phyloP scores from a whole-genome alignment of 2,329 filamentous ascomycete species.

The Pyrenochaeta sp. region DNA sequence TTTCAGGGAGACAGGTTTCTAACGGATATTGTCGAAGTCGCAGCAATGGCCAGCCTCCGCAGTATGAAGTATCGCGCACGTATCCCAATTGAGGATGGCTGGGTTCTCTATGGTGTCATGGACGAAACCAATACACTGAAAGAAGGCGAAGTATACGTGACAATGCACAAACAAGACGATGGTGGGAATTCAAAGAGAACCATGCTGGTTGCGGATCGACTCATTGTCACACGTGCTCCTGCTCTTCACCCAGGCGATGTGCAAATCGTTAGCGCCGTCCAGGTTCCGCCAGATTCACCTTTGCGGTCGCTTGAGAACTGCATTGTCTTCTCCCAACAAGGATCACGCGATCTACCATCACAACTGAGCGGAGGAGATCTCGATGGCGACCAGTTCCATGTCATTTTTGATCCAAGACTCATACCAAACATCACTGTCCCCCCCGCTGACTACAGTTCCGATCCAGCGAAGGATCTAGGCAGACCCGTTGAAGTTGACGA shows the following conservation, averaged over 20 bases:
- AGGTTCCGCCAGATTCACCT: slow-evolving; percentile 66
- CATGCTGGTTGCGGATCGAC: slow-evolving; percentile 33
- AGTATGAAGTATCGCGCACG: slow-evolving; percentile 80
- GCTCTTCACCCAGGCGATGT: slow-evolving; percentile 84
- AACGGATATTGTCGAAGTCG: slow-evolving; percentile 72
- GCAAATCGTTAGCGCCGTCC: slow-evolving; percentile 67
- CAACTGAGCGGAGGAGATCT: slow-evolving; percentile 82
- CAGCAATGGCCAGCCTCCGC: slow-evolving; percentile 73
- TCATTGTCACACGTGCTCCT: slow-evolving; percentile 79
- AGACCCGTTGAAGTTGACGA: slow-evolving; percentile 67
- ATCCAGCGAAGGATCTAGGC: slow-evolving; percentile 64
- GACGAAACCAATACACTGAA: slow-evolving; percentile 76
- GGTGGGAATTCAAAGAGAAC: slow-evolving; percentile 17
- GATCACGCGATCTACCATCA: slow-evolving; percentile 76
- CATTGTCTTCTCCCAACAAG: slow-evolving; percentile 77
- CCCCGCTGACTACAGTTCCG: slow-evolving; percentile 75
- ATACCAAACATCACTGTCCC: slow-evolving; percentile 53
- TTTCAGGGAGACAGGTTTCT: slow-evolving; percentile 75
- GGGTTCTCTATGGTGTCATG: slow-evolving; percentile 84
- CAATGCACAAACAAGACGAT: slow-evolving; percentile 56
- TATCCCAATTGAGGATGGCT: slow-evolving; percentile 73
- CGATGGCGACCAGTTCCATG: slow-evolving; percentile 81
- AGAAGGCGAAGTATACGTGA: slow-evolving; percentile 73
- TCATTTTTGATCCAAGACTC: slow-evolving; percentile 73
- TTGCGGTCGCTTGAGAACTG: slow-evolving; percentile 73